A percentile compares a stretch with the other conserved stretches of the same genome.
These are phyloP conservation scores for Raddia distichophylla DNA, from an alignment of 176 grass and related monocot species.

Conservation along the genomic window DNA sequence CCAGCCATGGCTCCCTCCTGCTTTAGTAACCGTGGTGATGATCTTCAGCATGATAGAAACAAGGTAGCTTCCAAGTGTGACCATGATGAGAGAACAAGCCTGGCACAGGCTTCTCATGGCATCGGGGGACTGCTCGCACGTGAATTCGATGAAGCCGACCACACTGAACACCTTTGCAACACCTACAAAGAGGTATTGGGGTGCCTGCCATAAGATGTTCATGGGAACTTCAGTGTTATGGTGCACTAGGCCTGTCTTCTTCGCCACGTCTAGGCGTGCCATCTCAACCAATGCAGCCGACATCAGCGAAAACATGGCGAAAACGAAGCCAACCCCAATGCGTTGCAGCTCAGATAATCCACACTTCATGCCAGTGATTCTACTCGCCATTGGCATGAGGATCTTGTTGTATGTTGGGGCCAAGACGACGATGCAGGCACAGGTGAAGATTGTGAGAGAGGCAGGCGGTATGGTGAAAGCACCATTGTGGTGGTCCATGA, in stretches of 20 bases:
- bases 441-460: slow-evolving; percentile 47
- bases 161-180: neutral
- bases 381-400: slow-evolving; percentile 40
- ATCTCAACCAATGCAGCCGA: slow-evolving; percentile 46
- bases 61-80: slow-evolving; percentile 4
- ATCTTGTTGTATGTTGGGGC: slow-evolving; percentile 34
- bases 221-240: neutral
- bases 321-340: slow-evolving; percentile 46
- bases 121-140: neutral
- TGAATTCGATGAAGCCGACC: neutral
- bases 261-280: slow-evolving; percentile 5
- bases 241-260: neutral
- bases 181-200: neutral
- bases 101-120: slow-evolving; percentile 13
- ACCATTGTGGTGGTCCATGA: slow-evolving; percentile 34
- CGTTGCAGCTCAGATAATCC: slow-evolving; percentile 52
- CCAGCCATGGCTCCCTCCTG: neutral
- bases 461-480: slow-evolving; percentile 44
- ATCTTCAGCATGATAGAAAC: neutral
- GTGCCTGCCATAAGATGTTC: neutral
- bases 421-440: slow-evolving; percentile 37
- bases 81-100: neutral
- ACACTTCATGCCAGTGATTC: slow-evolving; percentile 38
- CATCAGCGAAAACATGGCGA: slow-evolving; percentile 26
- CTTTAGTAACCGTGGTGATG: neutral